Percentiles rank a stretch among this genome's conserved stretches.
Evolutionary conservation across 2,329 filamentous ascomycete species (phyloP).

Genomic region (Monosporascus sp.): DNA sequence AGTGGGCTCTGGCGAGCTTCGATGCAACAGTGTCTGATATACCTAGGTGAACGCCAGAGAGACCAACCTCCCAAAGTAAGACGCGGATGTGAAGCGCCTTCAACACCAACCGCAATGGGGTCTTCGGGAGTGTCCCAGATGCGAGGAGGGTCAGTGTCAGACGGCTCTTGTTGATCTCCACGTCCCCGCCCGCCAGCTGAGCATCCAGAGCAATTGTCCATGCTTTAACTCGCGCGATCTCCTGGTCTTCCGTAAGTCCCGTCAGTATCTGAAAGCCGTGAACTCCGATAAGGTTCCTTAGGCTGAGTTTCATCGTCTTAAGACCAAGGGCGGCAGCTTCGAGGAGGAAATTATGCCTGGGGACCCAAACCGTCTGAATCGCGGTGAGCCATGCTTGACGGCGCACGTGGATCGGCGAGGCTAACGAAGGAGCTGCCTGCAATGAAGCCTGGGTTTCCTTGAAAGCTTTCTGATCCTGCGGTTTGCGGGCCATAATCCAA

Average conservation of each 20-base stretch:
- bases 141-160: slow-evolving; percentile 82
- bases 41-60: slow-evolving; percentile 58
- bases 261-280: slow-evolving; percentile 73
- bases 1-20: slow-evolving; percentile 68
- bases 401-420: slow-evolving; percentile 78
- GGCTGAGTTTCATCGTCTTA: slow-evolving; percentile 76
- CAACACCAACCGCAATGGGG: slow-evolving; percentile 78
- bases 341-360: slow-evolving; percentile 77
- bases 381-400: slow-evolving; percentile 90
- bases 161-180: slow-evolving; percentile 82
- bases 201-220: slow-evolving; percentile 93
- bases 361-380: slow-evolving; percentile 88
- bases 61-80: slow-evolving; percentile 72
- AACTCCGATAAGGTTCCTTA: slow-evolving; percentile 72
- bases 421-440: slow-evolving; percentile 61
- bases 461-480: slow-evolving; percentile 43
- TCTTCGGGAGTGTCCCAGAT: slow-evolving; percentile 79
- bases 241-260: slow-evolving; percentile 77
- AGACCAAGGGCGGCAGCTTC: slow-evolving; percentile 76
- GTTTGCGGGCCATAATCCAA: slow-evolving; percentile 48
- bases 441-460: slow-evolving; percentile 33
- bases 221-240: slow-evolving; percentile 79
- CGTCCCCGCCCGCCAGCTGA: slow-evolving; percentile 84
- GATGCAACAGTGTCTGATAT: slow-evolving; percentile 65
- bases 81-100: slow-evolving; percentile 90